A percentile compares a stretch with the other conserved stretches of the same genome.
Evolutionary conservation across 768 basidiomycete species (phyloP).

Genomic region (Myochromella boudieri): DNA sequence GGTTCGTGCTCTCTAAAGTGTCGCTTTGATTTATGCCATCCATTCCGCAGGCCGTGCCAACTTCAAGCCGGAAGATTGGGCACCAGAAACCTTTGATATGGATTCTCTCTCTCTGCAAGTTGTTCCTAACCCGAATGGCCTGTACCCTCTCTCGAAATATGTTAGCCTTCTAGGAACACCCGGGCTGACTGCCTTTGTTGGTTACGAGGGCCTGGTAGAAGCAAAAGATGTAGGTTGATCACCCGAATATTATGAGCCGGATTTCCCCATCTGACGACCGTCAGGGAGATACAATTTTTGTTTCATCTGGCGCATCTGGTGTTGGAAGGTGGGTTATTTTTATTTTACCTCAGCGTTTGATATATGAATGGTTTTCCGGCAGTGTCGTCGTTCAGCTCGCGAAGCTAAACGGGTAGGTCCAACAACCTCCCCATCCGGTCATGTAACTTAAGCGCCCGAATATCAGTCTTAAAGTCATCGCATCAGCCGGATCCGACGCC

Average conservation of each 20-base stretch:
- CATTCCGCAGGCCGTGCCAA: slow-evolving; percentile 18
- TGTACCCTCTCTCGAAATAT: slow-evolving; percentile 1
- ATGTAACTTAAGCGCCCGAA: neutral
- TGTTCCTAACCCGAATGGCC: slow-evolving; percentile 3
- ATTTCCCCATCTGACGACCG: too few species aligned
- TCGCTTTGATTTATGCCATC: neutral
- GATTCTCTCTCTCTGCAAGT: slow-evolving; percentile 18
- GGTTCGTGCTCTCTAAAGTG: neutral
- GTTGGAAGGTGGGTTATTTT: slow-evolving; percentile 27
- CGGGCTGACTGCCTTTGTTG: slow-evolving; percentile 31
- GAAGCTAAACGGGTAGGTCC: slow-evolving; percentile 30
- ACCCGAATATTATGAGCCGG: too few species aligned
- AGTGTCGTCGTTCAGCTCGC: slow-evolving; percentile 38
- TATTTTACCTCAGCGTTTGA: neutral
- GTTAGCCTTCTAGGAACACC: slow-evolving; percentile 9
- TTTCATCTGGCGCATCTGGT: slow-evolving; percentile 27
- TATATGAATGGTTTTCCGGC: slow-evolving; percentile 10
- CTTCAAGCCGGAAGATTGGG: slow-evolving; percentile 13
- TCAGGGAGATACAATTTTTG: slow-evolving; percentile 27
- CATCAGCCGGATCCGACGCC: slow-evolving; percentile 58
- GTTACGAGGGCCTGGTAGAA: slow-evolving; percentile 27
- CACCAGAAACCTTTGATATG: slow-evolving; percentile 15
- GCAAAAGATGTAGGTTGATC: slow-evolving; percentile 34
- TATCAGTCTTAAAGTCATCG: slow-evolving; percentile 48
- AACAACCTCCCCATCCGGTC: too few species aligned